These are phyloP conservation scores for Fusarium miscanthi DNA, from an alignment of 2,329 filamentous ascomycete genomes.

Conservation along the genomic window DNA sequence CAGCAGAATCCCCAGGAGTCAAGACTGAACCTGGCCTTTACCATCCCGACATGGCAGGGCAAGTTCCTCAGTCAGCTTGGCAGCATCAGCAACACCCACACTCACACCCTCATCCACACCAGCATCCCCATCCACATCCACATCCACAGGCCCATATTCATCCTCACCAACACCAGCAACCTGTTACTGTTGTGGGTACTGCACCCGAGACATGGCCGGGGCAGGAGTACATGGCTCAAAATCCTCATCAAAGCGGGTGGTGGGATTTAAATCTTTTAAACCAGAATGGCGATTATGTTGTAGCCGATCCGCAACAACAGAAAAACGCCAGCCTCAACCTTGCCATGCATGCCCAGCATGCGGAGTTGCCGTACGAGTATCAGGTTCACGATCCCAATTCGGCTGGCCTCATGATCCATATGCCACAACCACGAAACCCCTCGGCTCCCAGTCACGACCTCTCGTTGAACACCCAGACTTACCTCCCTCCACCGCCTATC, in stretches of 20 bases:
- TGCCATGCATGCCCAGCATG: conserved; percentile 55
- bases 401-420: conserved; percentile 64
- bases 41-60: conserved; percentile 35
- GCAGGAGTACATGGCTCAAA: conserved; percentile 44
- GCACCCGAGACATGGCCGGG: conserved; percentile 42
- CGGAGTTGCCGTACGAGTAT: conserved; percentile 56
- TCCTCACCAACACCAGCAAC: conserved; percentile 32
- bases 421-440: conserved; percentile 59
- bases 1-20: conserved; percentile 54
- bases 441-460: conserved; percentile 53
- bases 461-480: conserved; percentile 49
- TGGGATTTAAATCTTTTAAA: conserved; percentile 48
- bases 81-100: conserved; percentile 43
- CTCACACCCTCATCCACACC: conserved; percentile 27
- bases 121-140: conserved; percentile 8
- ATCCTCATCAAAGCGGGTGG: conserved; percentile 44
- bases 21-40: conserved; percentile 48
- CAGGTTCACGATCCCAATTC: conserved; percentile 46
- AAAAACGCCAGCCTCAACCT: conserved; percentile 54
- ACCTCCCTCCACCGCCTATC: conserved; percentile 49
- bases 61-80: conserved; percentile 32
- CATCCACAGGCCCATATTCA: conserved; percentile 1
- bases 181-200: conserved; percentile 25
- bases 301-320: conserved; percentile 47
- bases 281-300: conserved; percentile 44